These are phyloP conservation scores for Candida sp. DNA, from an alignment of 1,139 yeast species.

Conservation along the genomic window DNA sequence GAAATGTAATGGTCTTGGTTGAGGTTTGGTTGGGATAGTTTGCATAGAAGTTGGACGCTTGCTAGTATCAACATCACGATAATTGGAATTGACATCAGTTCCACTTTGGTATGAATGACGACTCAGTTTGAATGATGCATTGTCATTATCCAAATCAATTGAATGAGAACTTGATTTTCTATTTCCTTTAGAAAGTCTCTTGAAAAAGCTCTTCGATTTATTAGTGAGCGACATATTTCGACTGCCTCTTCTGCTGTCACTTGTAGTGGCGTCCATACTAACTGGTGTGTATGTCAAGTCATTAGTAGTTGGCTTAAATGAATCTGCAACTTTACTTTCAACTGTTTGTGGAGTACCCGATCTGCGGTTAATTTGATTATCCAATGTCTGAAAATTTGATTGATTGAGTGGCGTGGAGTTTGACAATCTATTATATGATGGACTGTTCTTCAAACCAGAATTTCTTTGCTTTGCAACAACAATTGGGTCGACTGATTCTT, in stretches of 20 bases:
- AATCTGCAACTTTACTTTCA: not conserved
- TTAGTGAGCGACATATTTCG: slow-evolving; percentile 23
- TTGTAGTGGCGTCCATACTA: not conserved
- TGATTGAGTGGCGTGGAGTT: not conserved
- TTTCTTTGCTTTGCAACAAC: not conserved
- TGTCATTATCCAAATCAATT: slow-evolving; percentile 11
- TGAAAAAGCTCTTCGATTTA: slow-evolving; percentile 30
- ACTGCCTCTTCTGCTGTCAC: slow-evolving; percentile 14
- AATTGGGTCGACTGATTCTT: not conserved
- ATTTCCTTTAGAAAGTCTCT: slow-evolving; percentile 28
- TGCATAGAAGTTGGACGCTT: not conserved
- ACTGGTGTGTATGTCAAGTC: not conserved
- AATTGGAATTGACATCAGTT: not conserved
- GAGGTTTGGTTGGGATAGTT: slow-evolving; percentile 1
- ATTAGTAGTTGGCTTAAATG: not conserved
- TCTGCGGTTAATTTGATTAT: not conserved
- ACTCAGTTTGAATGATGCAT: slow-evolving; percentile 9
- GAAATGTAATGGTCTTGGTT: slow-evolving; percentile 21
- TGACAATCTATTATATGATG: not conserved
- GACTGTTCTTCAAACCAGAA: not conserved
- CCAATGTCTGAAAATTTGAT: not conserved
- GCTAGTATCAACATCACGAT: not conserved
- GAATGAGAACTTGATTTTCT: slow-evolving; percentile 11
- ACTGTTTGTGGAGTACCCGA: not conserved
- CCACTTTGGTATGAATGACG: slow-evolving; percentile 9